Conservation (phyloP, 768 basidiomycete species). For the Psilocybe cyanescens region DNA sequence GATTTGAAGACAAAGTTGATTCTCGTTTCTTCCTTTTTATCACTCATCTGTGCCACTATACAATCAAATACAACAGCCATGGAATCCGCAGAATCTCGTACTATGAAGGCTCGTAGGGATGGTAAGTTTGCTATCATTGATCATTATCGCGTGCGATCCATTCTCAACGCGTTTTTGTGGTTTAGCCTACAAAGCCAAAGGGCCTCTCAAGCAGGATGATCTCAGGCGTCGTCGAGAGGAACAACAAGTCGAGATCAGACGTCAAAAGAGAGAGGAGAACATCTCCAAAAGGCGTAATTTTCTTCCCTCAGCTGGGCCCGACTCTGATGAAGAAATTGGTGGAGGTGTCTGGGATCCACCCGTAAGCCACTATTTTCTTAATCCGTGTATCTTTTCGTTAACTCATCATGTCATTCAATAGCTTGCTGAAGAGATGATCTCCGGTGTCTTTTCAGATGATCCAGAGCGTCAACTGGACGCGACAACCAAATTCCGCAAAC, state of each 20-base stretch:
- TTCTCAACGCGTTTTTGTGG: conserved; percentile 40
- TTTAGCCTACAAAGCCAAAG: conserved; percentile 90
- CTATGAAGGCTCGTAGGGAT: conserved; percentile 75
- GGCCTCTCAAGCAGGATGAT: conserved; percentile 87
- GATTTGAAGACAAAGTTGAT: conserved; percentile 23
- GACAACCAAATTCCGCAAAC: conserved; percentile 97
- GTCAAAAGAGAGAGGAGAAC: conserved; percentile 98
- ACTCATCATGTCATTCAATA: conserved; percentile 32
- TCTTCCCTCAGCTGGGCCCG: conserved; percentile 69
- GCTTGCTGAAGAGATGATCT: conserved; percentile 92
- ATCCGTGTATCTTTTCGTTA: conserved; percentile 12
- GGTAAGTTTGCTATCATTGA: conserved; percentile 46
- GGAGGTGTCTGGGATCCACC: conserved; percentile 77
- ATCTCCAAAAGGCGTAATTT: conserved; percentile 98
- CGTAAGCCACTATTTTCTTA: conserved; percentile 45
- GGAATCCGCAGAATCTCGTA: conserved; percentile 63
- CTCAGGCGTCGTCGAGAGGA: conserved; percentile 96
- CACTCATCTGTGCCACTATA: conserved; percentile 31
- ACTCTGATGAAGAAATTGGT: conserved; percentile 91
- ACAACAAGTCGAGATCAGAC: conserved; percentile 98
- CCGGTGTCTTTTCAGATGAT: conserved; percentile 91
- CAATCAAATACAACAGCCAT: conserved; percentile 31
- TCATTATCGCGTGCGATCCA: conserved; percentile 28
- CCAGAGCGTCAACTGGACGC: conserved; percentile 93
- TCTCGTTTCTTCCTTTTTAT: conserved; percentile 36